Evolutionary conservation across 2,329 filamentous ascomycete species (phyloP), one percentile per base, ranked within the genome.

Genomic region (Myotisia sp.): DNA sequence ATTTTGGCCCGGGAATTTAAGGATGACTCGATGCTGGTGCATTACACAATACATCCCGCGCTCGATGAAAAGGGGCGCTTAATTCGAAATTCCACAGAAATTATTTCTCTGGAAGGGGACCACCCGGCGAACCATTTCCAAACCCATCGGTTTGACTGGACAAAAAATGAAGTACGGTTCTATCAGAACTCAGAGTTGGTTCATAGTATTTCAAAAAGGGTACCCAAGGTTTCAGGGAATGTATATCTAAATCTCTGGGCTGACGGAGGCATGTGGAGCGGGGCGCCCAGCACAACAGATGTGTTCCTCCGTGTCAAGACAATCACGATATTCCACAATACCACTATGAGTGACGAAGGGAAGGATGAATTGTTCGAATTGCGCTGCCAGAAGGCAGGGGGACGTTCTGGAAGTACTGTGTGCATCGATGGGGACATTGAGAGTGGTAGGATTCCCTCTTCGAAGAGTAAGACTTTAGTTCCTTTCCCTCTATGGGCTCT

Each of bases 201-300:
- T 17, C 46, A 48, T 31, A 32, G 34, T 16, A 45, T 43, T 21
- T 26, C 26, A 12, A 23, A 38, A 8, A 38, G 42, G 16, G 37
- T 48, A 9, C 48, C 48, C 14, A 31, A 33, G 5, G 37, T 37
- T 20, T 37, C 41, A 10, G 49, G 49, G 19, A 42, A 38, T 21
- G 39, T 48, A 17, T 46, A 49, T 20, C 31, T 52, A 33, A 52
- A 50, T 29, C 35, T 52, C n/a, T 52, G 49, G 49, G 48, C 49
- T 10, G 48, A 52, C 27, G 48, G 47, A 7, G 48, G 44, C 16
- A 38, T 40, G 36, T 52, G 49, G 49, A 47, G 42, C 32, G 47
- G 49, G 7, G 33, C 32, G 24, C 47, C 49, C 2, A 51, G 48
- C 30, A 46, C 43, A 13, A 49, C 42, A 3, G 41, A 50, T 34